Evolutionary conservation across 2,329 filamentous ascomycete species (phyloP), one percentile per base, ranked within the genome.

Genomic region (Phaeosphaeria sp.): DNA sequence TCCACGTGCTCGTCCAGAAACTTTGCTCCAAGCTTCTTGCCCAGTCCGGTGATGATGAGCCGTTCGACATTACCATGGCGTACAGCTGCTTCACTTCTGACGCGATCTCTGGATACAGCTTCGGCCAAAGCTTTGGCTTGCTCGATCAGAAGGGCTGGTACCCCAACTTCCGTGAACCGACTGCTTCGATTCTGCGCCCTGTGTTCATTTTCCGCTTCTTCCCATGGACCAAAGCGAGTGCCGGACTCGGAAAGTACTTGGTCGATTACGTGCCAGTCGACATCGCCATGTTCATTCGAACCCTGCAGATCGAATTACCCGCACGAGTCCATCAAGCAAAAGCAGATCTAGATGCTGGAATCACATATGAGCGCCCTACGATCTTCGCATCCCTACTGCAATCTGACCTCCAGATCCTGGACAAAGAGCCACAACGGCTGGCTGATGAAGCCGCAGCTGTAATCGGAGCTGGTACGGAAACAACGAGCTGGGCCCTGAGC

Each of bases 381-480:
- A 64, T 70, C 0, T 71, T 73, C 27, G 63, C 64, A 7, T 63
- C 66, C 0, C 60, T 70, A 1, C 21, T 70, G 0, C 59, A 62
- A 22, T 64, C 61, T 1, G 62, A 65, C 23, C 47, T 66, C 23
- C 54, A 59, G 6, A 30, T 59, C 1, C 42, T 60, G n/a, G 65
- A 69, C 1, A 69, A 71, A 30, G 63, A 63, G 20, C 58, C 60
- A 15, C 62, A 66, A n/a, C 67, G 74, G 15, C 54, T 77, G 6
- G 60, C 66, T 1, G 72, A 75, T 39, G 74, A 77, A 58, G 72
- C 65, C 10, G 60, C 68, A 23, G 72, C 64, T 7, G 63, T 76
- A 1, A 55, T 76, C 11, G 74, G 72, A 30, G 74, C 74, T 1
- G 74, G 73, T 9, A 76, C 74, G 20, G 72, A 75, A 22, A 77